A percentile compares a stretch with the other conserved stretches of the same genome.
Evolutionary conservation across 176 grass and related monocot genomes (phyloP).

Genomic region (Canna indica): DNA sequence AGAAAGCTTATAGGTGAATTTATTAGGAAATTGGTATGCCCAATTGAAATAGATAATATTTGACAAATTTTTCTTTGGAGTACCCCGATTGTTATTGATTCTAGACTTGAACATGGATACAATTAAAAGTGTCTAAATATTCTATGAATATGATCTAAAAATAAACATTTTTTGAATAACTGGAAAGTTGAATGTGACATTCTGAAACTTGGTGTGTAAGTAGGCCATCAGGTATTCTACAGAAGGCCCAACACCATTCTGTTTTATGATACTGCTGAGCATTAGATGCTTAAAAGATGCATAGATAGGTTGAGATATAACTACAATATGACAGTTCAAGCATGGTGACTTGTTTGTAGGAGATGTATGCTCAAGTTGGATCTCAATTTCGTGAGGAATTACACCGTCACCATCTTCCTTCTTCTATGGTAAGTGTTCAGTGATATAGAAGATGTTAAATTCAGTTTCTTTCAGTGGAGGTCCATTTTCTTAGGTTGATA

Average conservation of each 20-base stretch:
- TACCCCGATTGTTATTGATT: not conserved
- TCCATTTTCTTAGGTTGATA: constrained; percentile 1
- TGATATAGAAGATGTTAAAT: not conserved
- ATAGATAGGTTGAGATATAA: constrained; percentile 1
- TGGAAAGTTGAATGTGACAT: no score
- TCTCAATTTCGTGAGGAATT: constrained; percentile 94
- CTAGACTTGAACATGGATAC: not conserved
- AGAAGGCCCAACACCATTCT: not conserved
- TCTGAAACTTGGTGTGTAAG: no score
- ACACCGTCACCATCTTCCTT: constrained; percentile 79
- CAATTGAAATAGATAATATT: not conserved
- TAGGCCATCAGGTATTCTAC: not conserved
- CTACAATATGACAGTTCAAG: not conserved
- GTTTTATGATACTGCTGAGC: not conserved
- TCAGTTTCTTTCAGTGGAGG: not conserved
- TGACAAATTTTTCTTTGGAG: not conserved
- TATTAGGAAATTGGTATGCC: not conserved
- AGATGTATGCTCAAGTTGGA: constrained; percentile 79
- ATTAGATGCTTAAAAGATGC: not conserved
- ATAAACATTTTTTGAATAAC: no score
- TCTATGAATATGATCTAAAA: no score
- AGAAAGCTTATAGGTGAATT: not conserved
- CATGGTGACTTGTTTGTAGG: constrained; percentile 33
- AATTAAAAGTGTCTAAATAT: no score
- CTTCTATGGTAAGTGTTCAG: constrained; percentile 49